These are phyloP conservation scores for Phytophthora nicotianae DNA, from an alignment of 352 stramenopile genomes.

Conservation along the genomic window DNA sequence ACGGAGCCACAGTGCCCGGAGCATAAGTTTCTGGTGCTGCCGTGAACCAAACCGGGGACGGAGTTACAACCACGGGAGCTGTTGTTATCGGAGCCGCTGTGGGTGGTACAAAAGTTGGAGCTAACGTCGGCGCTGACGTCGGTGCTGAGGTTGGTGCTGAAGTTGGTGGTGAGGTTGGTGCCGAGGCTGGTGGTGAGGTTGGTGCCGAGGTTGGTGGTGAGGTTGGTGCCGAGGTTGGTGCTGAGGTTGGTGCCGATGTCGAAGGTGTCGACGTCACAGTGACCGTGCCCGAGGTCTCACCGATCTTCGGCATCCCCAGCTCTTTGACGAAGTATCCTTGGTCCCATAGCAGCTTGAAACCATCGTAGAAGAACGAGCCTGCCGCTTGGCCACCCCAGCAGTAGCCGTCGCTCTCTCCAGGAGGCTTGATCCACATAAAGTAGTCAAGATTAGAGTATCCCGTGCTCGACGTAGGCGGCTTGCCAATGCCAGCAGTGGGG, in stretches of 20 bases:
- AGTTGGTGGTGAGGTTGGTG: slow-evolving; percentile 1
- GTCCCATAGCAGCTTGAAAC: slow-evolving; percentile 65
- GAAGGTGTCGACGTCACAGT: slow-evolving; percentile 1
- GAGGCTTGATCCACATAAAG: slow-evolving; percentile 72
- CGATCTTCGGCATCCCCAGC: slow-evolving; percentile 30
- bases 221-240: slow-evolving; percentile 3
- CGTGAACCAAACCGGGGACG: slow-evolving; percentile 11
- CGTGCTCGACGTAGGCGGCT: slow-evolving; percentile 53
- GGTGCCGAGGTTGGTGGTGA: slow-evolving; percentile 7
- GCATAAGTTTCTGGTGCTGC: slow-evolving; percentile 9
- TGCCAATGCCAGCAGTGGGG: slow-evolving; percentile 58
- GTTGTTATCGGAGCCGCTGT: slow-evolving; percentile 1
- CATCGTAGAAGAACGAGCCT: slow-evolving; percentile 54
- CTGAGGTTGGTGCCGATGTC: not conserved
- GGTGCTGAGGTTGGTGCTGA: slow-evolving; percentile 1
- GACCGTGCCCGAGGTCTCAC: slow-evolving; percentile 12
- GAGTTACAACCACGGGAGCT: slow-evolving; percentile 1
- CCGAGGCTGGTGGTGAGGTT: not conserved
- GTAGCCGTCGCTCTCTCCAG: slow-evolving; percentile 64
- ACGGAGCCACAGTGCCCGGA: slow-evolving; percentile 1
- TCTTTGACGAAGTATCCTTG: slow-evolving; percentile 62
- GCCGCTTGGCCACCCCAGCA: slow-evolving; percentile 51
- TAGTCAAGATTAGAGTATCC: slow-evolving; percentile 63
- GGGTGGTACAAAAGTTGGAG: slow-evolving; percentile 2
- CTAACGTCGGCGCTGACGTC: not conserved